These are phyloP conservation scores for Pseudogymnoascus sp. DNA, from an alignment of 2,329 filamentous ascomycete species.

Conservation along the genomic window DNA sequence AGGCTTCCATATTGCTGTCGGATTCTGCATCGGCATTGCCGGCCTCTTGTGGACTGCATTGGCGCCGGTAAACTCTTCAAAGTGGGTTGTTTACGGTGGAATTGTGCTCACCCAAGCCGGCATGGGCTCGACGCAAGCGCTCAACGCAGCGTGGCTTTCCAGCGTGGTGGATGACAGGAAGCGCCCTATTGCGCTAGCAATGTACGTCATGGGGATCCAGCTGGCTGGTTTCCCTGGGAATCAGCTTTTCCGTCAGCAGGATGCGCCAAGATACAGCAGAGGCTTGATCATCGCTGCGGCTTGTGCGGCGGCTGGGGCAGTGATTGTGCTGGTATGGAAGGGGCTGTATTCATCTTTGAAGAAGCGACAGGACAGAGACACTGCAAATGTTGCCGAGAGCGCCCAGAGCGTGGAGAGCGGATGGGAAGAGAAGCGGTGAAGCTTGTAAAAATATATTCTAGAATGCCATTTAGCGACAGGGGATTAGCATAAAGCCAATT, in stretches of 20 bases:
- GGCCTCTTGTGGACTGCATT: conserved; percentile 9
- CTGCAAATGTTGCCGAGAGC: background rate
- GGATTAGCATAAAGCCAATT: background rate
- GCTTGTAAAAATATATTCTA: background rate
- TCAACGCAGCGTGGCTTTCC: conserved; percentile 12
- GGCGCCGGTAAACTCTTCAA: background rate
- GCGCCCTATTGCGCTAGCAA: conserved; percentile 10
- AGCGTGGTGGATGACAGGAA: conserved; percentile 10
- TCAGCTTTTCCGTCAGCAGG: conserved; percentile 10
- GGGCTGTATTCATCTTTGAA: background rate
- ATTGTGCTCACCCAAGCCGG: conserved; percentile 11
- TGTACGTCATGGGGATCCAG: conserved; percentile 12
- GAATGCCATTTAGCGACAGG: background rate
- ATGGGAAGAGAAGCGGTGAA: background rate
- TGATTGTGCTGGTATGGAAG: conserved; percentile 12
- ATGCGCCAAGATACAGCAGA: conserved; percentile 11
- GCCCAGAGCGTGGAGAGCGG: background rate
- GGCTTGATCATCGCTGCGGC: conserved; percentile 8
- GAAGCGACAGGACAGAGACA: background rate
- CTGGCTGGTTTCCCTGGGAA: conserved; percentile 11
- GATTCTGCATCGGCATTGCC: conserved; percentile 8
- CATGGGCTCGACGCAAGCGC: conserved; percentile 10
- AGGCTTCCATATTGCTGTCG: conserved; percentile 8
- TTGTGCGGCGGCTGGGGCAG: conserved; percentile 1
- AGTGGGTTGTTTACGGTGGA: conserved; percentile 11